phyloP scores from a whole-genome alignment of 768 basidiomycete species.

The Suillus cothurnatus region DNA sequence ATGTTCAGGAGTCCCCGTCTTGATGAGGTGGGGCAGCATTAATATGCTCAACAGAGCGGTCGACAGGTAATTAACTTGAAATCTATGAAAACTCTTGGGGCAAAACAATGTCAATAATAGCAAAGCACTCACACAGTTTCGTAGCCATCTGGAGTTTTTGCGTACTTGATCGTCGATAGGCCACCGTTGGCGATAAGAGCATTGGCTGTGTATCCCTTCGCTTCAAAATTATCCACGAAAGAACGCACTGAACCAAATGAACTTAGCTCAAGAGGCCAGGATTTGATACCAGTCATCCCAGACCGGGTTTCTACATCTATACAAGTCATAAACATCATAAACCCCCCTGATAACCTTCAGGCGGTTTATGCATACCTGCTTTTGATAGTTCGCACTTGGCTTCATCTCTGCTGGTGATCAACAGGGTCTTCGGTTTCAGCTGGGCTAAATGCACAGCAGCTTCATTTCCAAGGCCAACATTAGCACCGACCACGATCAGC shows the following conservation, averaged over 20 bases:
- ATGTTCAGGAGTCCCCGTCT: constrained; percentile 24
- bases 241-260: constrained; percentile 35
- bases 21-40: constrained; percentile 37
- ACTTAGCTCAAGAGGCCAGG: constrained; percentile 37
- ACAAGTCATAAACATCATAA: neutral
- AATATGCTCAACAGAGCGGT: constrained; percentile 37
- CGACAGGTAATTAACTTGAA: constrained; percentile 40
- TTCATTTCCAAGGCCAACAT: constrained; percentile 34
- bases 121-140: constrained; percentile 35
- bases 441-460: constrained; percentile 29
- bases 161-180: constrained; percentile 18
- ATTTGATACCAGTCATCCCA: constrained; percentile 17
- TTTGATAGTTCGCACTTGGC: constrained; percentile 21
- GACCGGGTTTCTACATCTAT: constrained; percentile 23
- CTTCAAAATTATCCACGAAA: constrained; percentile 33
- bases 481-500: constrained; percentile 27
- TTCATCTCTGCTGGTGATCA: constrained; percentile 30
- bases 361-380: constrained; percentile 16
- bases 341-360: neutral
- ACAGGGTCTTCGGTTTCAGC: constrained; percentile 24
- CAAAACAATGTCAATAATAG: neutral
- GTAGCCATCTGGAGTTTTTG: constrained; percentile 37
- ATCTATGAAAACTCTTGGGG: constrained; percentile 18
- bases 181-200: constrained; percentile 37
- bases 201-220: constrained; percentile 28